Evolutionary conservation across 192 early-diverging fungal species (phyloP).

Genomic region (Backusella liffmaniae): DNA sequence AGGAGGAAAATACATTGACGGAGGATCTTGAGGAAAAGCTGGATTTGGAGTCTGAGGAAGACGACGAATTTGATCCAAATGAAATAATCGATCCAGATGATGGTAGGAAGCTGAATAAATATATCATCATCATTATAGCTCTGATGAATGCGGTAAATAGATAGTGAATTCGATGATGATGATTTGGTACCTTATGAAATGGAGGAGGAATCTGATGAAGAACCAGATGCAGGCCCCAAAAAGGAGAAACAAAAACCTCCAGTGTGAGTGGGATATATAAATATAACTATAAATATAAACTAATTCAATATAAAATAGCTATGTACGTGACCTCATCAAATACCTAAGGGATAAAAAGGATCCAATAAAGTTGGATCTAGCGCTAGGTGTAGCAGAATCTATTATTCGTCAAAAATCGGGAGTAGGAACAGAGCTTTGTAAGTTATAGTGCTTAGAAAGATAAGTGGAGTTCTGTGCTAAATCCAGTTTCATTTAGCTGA

Average conservation of each 20-base stretch:
- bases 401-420: conserved; percentile 30
- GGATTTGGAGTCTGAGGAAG: conserved; percentile 2
- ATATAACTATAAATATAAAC: background rate
- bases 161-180: background rate
- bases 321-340: background rate
- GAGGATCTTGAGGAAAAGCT: background rate
- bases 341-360: conserved; percentile 19
- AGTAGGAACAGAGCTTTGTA: conserved; percentile 27
- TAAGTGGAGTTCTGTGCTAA: background rate
- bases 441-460: background rate
- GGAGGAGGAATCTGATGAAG: conserved; percentile 14
- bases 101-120: background rate
- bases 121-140: background rate
- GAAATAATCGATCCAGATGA: background rate
- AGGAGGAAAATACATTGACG: background rate
- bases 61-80: conserved; percentile 14
- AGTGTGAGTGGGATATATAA: background rate
- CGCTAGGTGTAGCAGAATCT: conserved; percentile 18
- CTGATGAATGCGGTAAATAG: background rate
- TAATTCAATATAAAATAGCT: background rate
- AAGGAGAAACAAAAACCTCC: background rate
- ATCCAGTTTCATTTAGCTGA: conserved; percentile 2
- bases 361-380: conserved; percentile 31
- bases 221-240: background rate
- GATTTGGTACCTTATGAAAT: conserved; percentile 18